A percentile compares a stretch with the other conserved stretches of the same genome.
phyloP scores from a whole-genome alignment of 2,329 filamentous ascomycete genomes.

The Botrytis cinerea region DNA sequence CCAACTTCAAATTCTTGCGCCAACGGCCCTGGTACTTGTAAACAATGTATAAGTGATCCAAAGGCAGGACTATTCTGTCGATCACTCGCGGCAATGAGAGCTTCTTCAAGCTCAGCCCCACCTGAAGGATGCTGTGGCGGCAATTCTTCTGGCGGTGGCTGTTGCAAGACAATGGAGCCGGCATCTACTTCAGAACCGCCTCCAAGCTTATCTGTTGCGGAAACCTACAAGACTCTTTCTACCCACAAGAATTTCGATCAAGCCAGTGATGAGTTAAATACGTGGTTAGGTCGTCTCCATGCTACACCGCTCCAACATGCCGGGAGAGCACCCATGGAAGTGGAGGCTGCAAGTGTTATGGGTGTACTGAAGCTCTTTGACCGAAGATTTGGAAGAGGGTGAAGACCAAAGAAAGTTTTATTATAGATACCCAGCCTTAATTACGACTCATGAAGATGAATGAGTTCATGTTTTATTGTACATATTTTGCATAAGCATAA shows the following conservation, averaged over 20 bases:
- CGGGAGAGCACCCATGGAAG: slow-evolving; percentile 64
- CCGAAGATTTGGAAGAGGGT: slow-evolving; percentile 62
- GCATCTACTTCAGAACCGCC: slow-evolving; percentile 37
- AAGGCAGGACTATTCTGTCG: slow-evolving; percentile 83
- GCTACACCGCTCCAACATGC: slow-evolving; percentile 50
- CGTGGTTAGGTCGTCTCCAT: slow-evolving; percentile 73
- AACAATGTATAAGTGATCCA: slow-evolving; percentile 75
- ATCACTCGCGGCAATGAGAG: slow-evolving; percentile 65
- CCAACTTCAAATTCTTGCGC: slow-evolving; percentile 37
- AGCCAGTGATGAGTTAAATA: slow-evolving; percentile 71
- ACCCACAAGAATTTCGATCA: slow-evolving; percentile 75
- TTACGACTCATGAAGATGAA: slow-evolving; percentile 20
- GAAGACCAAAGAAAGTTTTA: slow-evolving; percentile 23
- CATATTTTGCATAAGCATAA: slow-evolving; percentile 13
- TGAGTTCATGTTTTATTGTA: slow-evolving; percentile 13
- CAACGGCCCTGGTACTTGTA: slow-evolving; percentile 75
- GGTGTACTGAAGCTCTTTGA: slow-evolving; percentile 82
- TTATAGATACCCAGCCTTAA: slow-evolving; percentile 10
- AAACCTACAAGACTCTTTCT: slow-evolving; percentile 76
- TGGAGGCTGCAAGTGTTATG: slow-evolving; percentile 83
- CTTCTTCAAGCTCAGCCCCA: slow-evolving; percentile 37
- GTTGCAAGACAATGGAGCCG: slow-evolving; percentile 53
- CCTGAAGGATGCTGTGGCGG: slow-evolving; percentile 64
- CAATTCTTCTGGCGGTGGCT: slow-evolving; percentile 59
- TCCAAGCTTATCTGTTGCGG: slow-evolving; percentile 68